Conservation (phyloP, 352 stramenopile genomes). For the Globisporangium takayamanum region DNA sequence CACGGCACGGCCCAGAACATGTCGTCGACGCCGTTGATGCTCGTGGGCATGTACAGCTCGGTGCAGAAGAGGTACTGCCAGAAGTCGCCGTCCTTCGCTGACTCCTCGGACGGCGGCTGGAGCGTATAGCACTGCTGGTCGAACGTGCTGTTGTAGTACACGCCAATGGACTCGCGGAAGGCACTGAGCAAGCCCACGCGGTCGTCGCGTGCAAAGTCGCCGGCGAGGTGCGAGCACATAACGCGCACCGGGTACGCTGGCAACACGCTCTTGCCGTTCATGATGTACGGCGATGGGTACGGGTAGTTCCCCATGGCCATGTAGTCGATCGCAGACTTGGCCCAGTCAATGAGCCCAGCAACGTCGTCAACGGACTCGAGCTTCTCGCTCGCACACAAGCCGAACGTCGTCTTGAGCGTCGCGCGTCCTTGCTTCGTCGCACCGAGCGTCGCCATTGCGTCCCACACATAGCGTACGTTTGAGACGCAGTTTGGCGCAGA, state of each 20-base stretch:
- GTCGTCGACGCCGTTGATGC: constrained; percentile 59
- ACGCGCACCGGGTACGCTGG: constrained; percentile 88
- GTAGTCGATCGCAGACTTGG: constrained; percentile 83
- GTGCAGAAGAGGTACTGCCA: constrained; percentile 79
- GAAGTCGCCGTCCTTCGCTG: constrained; percentile 49
- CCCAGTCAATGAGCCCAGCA: constrained; percentile 49
- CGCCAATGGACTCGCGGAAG: constrained; percentile 50
- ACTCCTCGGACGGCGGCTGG: constrained; percentile 43
- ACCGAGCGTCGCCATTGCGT: constrained; percentile 45
- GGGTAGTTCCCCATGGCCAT: constrained; percentile 96
- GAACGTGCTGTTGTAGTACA: constrained; percentile 75
- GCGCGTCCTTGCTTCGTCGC: constrained; percentile 37
- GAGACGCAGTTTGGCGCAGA: constrained; percentile 55
- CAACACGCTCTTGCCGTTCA: constrained; percentile 78
- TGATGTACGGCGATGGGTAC: constrained; percentile 94
- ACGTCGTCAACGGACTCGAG: constrained; percentile 43
- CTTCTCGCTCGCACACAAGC: constrained; percentile 44
- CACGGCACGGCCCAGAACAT: constrained; percentile 83
- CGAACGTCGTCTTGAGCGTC: constrained; percentile 32
- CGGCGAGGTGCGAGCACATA: constrained; percentile 67
- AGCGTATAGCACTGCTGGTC: constrained; percentile 51
- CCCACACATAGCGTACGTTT: constrained; percentile 74
- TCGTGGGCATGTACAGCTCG: constrained; percentile 68
- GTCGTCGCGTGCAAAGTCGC: constrained; percentile 30
- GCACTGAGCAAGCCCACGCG: constrained; percentile 34